Base-by-base conservation (phyloP, 2,329 filamentous ascomycete genomes). In the Paracorniculantispora psalliotae region DNA sequence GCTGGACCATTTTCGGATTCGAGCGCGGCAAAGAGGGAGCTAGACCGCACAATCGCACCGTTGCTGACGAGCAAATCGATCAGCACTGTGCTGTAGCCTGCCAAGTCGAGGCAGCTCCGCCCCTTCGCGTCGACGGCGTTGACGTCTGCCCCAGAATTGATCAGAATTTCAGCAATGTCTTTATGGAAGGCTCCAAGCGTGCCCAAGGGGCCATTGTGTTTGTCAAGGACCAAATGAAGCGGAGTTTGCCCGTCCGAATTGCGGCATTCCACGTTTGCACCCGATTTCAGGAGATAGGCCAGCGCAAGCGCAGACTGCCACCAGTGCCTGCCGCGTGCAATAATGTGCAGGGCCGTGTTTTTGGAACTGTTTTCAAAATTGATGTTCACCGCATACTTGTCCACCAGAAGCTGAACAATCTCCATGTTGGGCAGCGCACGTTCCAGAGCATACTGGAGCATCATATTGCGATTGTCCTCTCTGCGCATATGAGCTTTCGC, bases 291-390 rank as follows among this genome's bases (percentile, higher is more conserved):
- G 2, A 63, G 50, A 51, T 56, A 65, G 4, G 59, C 59, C 1
- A 65, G 52, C 2, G 62, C 63, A 6, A 63, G 62, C 2, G 35
- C 54, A 4, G 51, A 52, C 4, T 63, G 61, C 62, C 63, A 63
- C 63, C 63, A 64, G 7, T 52, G 30, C 10, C 26, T 19, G 2
- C 57, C 57, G 4, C 43, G 44, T 13, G 54, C 46, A 25, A 50
- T 57, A 5, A 41, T 43, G 35, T 57, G 54, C 35, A 57, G 30
- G n/a, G 25, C 44, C 2, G 54, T 48, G 23, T 47, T 41, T 2
- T 33, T 57, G 13, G 13, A 25, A 3, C 13, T 23, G 17, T 30
- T 9, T 2, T 10, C 23, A 15, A n/a, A 10, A 13, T 57, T 43
- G 35, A 57, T 57, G 23, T 57, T 43, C 15, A 57, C 54, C n/a